Percentiles rank a stretch among this genome's conserved stretches.
phyloP scores from a whole-genome alignment of 2,329 filamentous ascomycete species.

The Botrytis deweyae region DNA sequence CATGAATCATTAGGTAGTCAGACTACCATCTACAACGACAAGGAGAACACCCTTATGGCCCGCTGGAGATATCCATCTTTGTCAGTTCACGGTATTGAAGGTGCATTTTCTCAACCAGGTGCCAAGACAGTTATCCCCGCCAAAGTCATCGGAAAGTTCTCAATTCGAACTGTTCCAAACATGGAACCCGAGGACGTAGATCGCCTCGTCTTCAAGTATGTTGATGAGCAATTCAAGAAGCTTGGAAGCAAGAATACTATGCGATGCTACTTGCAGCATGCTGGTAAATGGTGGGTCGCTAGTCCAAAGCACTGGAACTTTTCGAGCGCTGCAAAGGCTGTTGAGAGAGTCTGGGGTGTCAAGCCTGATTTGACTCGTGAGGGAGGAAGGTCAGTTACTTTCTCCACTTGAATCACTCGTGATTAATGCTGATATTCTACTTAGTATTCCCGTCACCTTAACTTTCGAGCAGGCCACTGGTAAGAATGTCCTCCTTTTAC shows the following conservation, averaged over 20 bases:
- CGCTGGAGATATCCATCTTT: slow-evolving; percentile 94
- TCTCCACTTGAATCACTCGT: slow-evolving; percentile 10
- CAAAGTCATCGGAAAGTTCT: slow-evolving; percentile 98
- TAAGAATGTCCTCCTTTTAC: slow-evolving; percentile 93
- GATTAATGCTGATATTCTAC: slow-evolving; percentile 20
- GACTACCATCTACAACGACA: slow-evolving; percentile 83
- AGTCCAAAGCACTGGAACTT: slow-evolving; percentile 99
- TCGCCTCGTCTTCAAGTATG: slow-evolving; percentile 76
- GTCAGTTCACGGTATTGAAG: slow-evolving; percentile 91
- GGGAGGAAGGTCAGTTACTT: slow-evolving; percentile 71
- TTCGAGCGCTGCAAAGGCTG: slow-evolving; percentile 89
- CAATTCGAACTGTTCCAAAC: slow-evolving; percentile 93
- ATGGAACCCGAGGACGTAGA: slow-evolving; percentile 95
- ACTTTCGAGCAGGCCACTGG: slow-evolving; percentile 97
- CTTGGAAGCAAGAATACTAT: slow-evolving; percentile 89
- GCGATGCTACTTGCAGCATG: slow-evolving; percentile 79
- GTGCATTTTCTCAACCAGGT: slow-evolving; percentile 87
- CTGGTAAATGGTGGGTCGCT: slow-evolving; percentile 98
- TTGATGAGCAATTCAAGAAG: slow-evolving; percentile 82
- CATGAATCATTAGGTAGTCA: slow-evolving; percentile 87
- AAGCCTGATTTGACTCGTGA: slow-evolving; percentile 94
- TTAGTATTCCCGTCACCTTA: slow-evolving; percentile 89
- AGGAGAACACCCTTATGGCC: slow-evolving; percentile 90
- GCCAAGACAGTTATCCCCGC: slow-evolving; percentile 98
- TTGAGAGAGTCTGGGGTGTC: slow-evolving; percentile 90